Base-by-base conservation (phyloP, 2,329 filamentous ascomycete species). In the Xylariaceae sp. region DNA sequence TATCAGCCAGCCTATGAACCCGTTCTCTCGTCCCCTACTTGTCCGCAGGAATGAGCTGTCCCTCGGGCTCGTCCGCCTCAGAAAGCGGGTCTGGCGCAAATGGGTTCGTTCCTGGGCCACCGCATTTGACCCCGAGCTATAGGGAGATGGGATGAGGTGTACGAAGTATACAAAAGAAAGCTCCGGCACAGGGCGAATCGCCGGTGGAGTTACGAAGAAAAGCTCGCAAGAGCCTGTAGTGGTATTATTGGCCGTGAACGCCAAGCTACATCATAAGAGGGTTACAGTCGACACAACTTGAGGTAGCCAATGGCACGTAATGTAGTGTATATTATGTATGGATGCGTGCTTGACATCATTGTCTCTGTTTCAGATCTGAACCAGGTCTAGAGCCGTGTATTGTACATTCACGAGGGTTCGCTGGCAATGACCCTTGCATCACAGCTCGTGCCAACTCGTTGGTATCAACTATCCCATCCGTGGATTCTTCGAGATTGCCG, bases 331-430 rank as follows among this genome's bases (percentile, higher is more conserved):
- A 15, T 34, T 12, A 13, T 10, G 13, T 34, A 34, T 34, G 13
- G 13, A 13, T 21, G 46, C 18, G 29, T 7, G 21, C 21, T 43
- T 57, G 46, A 54, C 43, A 51, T 42, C 41, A 36, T 37, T 47
- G 43, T 36, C 30, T 5, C n/a, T 39, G n/a, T 46, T 50, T 54
- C 49, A 34, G 36, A 22, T 52, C 51, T 36, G 41, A 54, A 39
- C 19, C 13, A 30, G 26, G 22, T 42, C 13, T 36, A 51, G 32
- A 12, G 13, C 10, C 32, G 32, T 34, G 32, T 15, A 34, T 10
- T 34, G 13, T 34, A 34, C 32, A 10, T 48, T 41, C 49, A 42
- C 18, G 19, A 22, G 10, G 16, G 16, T 53, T 43, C 18, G 26
- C 21, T 26, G 39, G 26, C 34, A 37, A 15, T 42, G 16, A 53